Evolutionary conservation across 2,329 filamentous ascomycete species (phyloP), one percentile per base, ranked within the genome.

Genomic region (Botrytis hyacinthi): DNA sequence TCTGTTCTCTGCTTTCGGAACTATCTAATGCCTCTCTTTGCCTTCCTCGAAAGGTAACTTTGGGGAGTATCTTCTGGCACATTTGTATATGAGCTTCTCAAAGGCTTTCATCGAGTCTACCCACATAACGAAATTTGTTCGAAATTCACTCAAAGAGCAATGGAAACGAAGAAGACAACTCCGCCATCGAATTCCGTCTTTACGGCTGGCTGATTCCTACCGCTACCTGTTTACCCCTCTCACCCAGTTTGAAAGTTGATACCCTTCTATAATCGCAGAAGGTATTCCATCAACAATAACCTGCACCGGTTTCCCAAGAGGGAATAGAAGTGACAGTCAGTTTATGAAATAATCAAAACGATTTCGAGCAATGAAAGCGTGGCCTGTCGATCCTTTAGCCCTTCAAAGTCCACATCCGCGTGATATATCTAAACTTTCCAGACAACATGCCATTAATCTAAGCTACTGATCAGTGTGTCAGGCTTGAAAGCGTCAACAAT

Each of bases 241-340:
- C n/a, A n/a, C n/a, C n/a, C n/a, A n/a, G n/a, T n/a, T n/a, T n/a
- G n/a, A n/a, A n/a, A n/a, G n/a, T n/a, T n/a, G n/a, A n/a, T n/a
- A n/a, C n/a, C n/a, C 6, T 51, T 48, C 22, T 1, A n/a, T n/a
- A 9, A n/a, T 6, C 26, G 12, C 22, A 14, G 22, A 51, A 10
- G 10, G 0, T 9, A n/a, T n/a, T 14, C 8, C 2, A 14, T 0
- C 26, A 0, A 26, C 22, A 51, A n/a, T 6, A 51, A 48, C 44
- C 20, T 9, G 44, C 44, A 48, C 44, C 10, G 2, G 7, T 10
- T 4, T 3, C 44, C 10, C 44, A 3, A 48, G 16, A 46, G 3
- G n/a, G n/a, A n/a, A n/a, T n/a, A n/a, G n/a, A n/a, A n/a, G n/a
- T n/a, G n/a, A n/a, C n/a, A n/a, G n/a, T n/a, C n/a, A n/a, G n/a